A percentile compares a stretch with the other conserved stretches of the same genome.
Conservation (phyloP, 805 yeast genomes). For the Nakazawaea sp. region DNA sequence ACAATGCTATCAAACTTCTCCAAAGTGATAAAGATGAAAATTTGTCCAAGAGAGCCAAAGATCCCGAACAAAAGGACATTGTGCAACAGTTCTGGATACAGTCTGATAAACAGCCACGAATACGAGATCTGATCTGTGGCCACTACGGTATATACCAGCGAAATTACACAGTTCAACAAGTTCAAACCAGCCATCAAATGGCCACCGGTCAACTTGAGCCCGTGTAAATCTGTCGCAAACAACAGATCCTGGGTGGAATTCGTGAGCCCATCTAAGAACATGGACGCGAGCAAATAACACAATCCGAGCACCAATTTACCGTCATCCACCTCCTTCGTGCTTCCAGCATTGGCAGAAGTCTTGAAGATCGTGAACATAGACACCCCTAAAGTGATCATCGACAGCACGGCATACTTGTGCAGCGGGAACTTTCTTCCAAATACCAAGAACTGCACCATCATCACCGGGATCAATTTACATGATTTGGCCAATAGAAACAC, state of each 20-base stretch:
- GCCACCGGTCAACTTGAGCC: conserved; percentile 61
- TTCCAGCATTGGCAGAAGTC: conserved; percentile 17
- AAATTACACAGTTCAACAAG: conserved; percentile 35
- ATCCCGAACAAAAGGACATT: conserved; percentile 64
- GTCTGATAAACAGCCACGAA: conserved; percentile 37
- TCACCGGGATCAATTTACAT: conserved; percentile 92
- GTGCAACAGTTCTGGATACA: conserved; percentile 45
- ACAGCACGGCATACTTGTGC: conserved; percentile 74
- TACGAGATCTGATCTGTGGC: conserved; percentile 45
- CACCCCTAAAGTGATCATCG: conserved; percentile 78
- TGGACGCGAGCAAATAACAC: conserved; percentile 46
- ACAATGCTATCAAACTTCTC: conserved; percentile 81
- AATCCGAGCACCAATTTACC: conserved; percentile 51
- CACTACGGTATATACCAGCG: conserved; percentile 39
- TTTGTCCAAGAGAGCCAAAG: conserved; percentile 88
- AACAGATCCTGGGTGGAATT: conserved; percentile 90
- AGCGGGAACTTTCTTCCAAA: conserved; percentile 68
- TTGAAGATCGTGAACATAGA: conserved; percentile 51
- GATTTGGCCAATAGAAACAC: conserved; percentile 84
- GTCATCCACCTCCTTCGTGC: conserved; percentile 25
- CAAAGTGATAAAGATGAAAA: conserved; percentile 82
- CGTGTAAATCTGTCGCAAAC: conserved; percentile 39
- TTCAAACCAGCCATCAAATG: conserved; percentile 75
- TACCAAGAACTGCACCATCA: conserved; percentile 68
- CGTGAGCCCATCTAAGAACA: conserved; percentile 85